Evolutionary conservation across 257 asterid genomes (phyloP).

Genomic region (Nicotiana tomentosiformis): DNA sequence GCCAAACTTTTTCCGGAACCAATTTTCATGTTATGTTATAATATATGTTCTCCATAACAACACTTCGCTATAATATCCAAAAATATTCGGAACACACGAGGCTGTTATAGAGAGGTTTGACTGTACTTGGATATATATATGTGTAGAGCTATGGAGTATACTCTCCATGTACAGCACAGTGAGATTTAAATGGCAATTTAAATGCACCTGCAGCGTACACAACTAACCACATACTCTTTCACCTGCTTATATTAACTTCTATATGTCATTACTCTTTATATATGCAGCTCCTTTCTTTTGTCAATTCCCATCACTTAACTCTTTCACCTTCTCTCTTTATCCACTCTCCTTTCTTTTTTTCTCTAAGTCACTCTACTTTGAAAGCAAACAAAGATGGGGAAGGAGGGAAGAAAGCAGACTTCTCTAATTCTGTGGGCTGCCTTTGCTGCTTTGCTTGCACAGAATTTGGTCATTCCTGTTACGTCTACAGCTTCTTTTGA

Average conservation of each 20-base stretch:
- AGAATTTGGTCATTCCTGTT: slow-evolving; percentile 35
- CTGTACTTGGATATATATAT: background rate
- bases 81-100: too few species aligned
- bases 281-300: slow-evolving; percentile 19
- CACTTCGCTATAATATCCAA: too few species aligned
- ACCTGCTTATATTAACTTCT: slow-evolving; percentile 68
- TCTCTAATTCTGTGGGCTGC: slow-evolving; percentile 41
- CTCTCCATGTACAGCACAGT: background rate
- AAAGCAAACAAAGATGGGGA: slow-evolving; percentile 25
- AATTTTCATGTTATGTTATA: too few species aligned
- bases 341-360: background rate
- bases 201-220: slow-evolving; percentile 51
- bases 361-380: background rate
- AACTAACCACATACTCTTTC: slow-evolving; percentile 70
- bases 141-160: background rate
- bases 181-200: slow-evolving; percentile 36
- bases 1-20: too few species aligned
- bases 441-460: slow-evolving; percentile 42
- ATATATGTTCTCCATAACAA: too few species aligned
- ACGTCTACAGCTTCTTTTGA: slow-evolving; percentile 30
- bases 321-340: background rate
- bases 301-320: slow-evolving; percentile 15
- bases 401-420: slow-evolving; percentile 28
- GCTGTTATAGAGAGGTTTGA: too few species aligned
- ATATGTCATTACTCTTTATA: slow-evolving; percentile 15